Percentiles rank a stretch among this genome's conserved stretches.
These are phyloP conservation scores for Candida suzukii DNA, from an alignment of 805 yeast genomes.

Conservation along the genomic window DNA sequence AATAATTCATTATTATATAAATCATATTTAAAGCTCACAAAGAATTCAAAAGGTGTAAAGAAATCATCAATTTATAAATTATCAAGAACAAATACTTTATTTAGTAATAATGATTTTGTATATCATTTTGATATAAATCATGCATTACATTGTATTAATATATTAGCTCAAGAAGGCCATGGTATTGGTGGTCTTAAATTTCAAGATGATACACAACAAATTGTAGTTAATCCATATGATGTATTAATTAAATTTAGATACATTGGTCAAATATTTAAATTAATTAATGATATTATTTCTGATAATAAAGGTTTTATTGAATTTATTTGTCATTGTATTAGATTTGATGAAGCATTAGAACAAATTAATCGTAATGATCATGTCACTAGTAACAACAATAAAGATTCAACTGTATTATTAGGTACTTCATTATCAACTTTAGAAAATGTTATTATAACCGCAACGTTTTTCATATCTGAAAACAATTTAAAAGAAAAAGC, in stretches of 20 bases:
- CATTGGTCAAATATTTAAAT: constrained; percentile 2
- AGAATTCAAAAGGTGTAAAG: not conserved
- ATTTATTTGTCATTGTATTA: constrained; percentile 1
- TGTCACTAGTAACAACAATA: too few relatives aligned
- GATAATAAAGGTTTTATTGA: not conserved
- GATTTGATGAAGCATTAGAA: not conserved
- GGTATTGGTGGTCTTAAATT: constrained; percentile 2
- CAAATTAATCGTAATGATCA: too few relatives aligned
- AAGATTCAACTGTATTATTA: not conserved
- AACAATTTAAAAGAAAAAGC: constrained; percentile 13
- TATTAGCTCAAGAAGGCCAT: not conserved
- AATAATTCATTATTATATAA: not conserved
- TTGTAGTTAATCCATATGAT: constrained; percentile 3
- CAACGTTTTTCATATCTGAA: constrained; percentile 2
- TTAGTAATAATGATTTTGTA: not conserved
- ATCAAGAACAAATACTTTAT: not conserved
- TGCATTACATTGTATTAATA: constrained; percentile 1
- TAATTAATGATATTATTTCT: not conserved
- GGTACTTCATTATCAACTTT: not conserved
- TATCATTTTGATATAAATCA: constrained; percentile 2
- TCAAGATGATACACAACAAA: constrained; percentile 1
- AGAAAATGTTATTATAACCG: constrained; percentile 1
- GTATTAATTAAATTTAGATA: not conserved
- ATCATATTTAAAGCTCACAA: not conserved
- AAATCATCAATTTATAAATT: not conserved